Evolutionary conservation across 371 early-diverging fungal genomes (phyloP), one percentile per base, ranked within the genome.

Genomic region (Mortierella sp.): DNA sequence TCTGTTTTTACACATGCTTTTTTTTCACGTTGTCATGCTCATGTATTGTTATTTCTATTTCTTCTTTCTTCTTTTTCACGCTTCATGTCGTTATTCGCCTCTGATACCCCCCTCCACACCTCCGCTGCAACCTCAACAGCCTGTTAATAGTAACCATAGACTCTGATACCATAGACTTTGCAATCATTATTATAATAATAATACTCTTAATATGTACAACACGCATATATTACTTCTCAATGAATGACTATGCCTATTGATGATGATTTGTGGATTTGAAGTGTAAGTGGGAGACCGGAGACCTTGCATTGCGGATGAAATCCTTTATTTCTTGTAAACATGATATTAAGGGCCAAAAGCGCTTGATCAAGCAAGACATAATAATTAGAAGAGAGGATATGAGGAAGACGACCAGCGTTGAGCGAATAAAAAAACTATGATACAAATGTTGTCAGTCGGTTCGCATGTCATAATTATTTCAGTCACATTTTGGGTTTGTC

Each of bases 401-500:
- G 32, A 35, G 35, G 35, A 35, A 35, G 6, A 35, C 35, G 35
- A 35, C 6, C 30, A 30, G 2, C 30, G 30, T 30, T 30, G 11
- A 43, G n/a, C n/a, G n/a, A n/a, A n/a, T n/a, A n/a, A 43, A 9
- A 43, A 43, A 20, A 49, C 49, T 49, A 49, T 49, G 49, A 20
- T 49, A 49, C 49, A 49, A 16, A 20, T 49, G 16, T 49, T 20
- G n/a, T 20, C 18, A 22, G 22, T 59, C 59, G 52, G 35, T 52
- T 55, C 8, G 5, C n/a, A 6, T 58, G 18, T 40, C 51, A 14
- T 37, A 26, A 20, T 55, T 28, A 55, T 55, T n/a, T 28, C 55
- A 55, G 16, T 67, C 54, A 79, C 79, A 79, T 74, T 72, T 74
- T 74, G 40, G 79, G 58, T 51, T 65, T 70, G 47, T 79, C 75